Evolutionary conservation across 805 yeast genomes (phyloP).

Genomic region (Candida succiphila): DNA sequence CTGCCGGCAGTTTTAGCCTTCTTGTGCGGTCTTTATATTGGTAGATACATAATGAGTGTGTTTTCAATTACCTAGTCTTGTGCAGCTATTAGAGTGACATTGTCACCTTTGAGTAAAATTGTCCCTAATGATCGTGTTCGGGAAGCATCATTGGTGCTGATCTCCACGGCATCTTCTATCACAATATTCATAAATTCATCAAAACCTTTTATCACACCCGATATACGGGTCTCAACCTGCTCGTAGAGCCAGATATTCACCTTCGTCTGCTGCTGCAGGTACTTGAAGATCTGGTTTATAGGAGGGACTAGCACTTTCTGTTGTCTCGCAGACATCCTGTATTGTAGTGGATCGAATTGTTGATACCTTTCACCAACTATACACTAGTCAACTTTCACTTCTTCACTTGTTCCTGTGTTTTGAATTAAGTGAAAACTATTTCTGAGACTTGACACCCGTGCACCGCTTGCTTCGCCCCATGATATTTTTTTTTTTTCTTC

Average conservation of each 20-base stretch:
- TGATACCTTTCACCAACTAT: not conserved
- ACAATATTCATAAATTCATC: slow-evolving; percentile 94
- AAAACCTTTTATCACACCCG: slow-evolving; percentile 83
- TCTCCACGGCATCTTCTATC: slow-evolving; percentile 53
- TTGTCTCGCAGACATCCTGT: slow-evolving; percentile 30
- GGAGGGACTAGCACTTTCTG: slow-evolving; percentile 72
- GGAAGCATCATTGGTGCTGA: slow-evolving; percentile 34
- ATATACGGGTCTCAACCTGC: slow-evolving; percentile 65
- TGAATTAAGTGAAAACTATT: too few species aligned
- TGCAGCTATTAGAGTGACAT: slow-evolving; percentile 74
- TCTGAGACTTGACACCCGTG: too few species aligned
- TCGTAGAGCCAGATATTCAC: slow-evolving; percentile 89
- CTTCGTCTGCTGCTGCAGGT: slow-evolving; percentile 67
- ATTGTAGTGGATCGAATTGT: not conserved
- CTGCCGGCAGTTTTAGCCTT: too few species aligned
- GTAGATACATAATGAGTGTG: too few species aligned
- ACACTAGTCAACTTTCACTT: not conserved
- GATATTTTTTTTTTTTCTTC: too few species aligned
- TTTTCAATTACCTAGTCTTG: too few species aligned
- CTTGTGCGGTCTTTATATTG: too few species aligned
- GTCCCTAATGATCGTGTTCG: slow-evolving; percentile 51
- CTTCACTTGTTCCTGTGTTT: too few species aligned
- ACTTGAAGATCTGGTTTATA: slow-evolving; percentile 81
- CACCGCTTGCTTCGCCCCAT: too few species aligned
- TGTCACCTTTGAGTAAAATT: slow-evolving; percentile 86